phyloP scores from a whole-genome alignment of 2,329 filamentous ascomycete genomes.

The Penicillium sclerotiorum region DNA sequence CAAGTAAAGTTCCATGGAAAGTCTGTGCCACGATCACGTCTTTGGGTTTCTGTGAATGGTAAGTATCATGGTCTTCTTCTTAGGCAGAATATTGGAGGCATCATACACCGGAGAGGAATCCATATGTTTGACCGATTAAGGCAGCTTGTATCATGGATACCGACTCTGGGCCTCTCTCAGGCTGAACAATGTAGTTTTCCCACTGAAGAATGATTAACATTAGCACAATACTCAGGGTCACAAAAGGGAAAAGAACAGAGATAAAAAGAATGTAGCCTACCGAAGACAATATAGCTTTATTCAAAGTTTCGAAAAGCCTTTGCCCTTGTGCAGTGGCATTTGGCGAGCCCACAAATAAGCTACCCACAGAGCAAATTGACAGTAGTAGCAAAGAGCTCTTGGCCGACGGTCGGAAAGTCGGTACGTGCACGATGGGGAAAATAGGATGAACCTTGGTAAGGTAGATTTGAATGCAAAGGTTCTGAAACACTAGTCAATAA shows the following conservation, averaged over 20 bases:
- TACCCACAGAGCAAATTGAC: conserved; percentile 28
- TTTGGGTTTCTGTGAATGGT: conserved; percentile 20
- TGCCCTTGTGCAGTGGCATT: conserved; percentile 19
- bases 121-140: conserved; percentile 35
- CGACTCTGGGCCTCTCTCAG: conserved; percentile 17
- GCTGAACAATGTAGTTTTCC: conserved; percentile 28
- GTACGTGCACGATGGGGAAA: conserved; percentile 27
- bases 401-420: conserved; percentile 24
- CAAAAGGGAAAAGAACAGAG: background rate
- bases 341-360: conserved; percentile 26
- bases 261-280: conserved; percentile 9
- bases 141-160: conserved; percentile 31
- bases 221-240: background rate
- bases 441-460: conserved; percentile 25
- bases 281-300: conserved; percentile 28
- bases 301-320: conserved; percentile 28
- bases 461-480: conserved; percentile 28
- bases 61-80: background rate
- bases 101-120: conserved; percentile 26
- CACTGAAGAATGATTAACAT: no score
- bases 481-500: conserved; percentile 11
- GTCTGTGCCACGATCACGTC: conserved; percentile 28
- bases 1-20: conserved; percentile 32
- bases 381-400: conserved; percentile 26
- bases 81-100: background rate